phyloP scores from a whole-genome alignment of 2,329 filamentous ascomycete species.

The Neopestalotiopsis sp. region DNA sequence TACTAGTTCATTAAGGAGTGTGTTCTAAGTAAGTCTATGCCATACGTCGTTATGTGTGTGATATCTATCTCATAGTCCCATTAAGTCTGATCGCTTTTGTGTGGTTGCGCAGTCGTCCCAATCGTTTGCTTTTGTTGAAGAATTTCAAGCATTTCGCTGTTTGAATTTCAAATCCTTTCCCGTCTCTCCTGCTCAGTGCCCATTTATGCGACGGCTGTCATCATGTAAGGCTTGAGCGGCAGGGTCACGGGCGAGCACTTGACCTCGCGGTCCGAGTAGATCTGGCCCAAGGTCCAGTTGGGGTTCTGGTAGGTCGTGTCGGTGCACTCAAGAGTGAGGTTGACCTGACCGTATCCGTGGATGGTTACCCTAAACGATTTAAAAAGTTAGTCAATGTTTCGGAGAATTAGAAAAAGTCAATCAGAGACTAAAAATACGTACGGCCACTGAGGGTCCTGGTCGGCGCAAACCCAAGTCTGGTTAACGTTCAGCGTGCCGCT shows the following conservation, averaged over 20 bases:
- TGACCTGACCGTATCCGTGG: conserved; percentile 35
- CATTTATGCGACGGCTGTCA: conserved; percentile 40
- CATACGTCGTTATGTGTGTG: background rate
- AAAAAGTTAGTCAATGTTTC: conserved; percentile 18
- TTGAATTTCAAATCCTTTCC: conserved; percentile 1
- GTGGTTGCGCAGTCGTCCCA: background rate
- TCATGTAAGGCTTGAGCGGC: conserved; percentile 37
- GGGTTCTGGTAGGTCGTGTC: conserved; percentile 41
- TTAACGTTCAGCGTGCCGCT: conserved; percentile 44
- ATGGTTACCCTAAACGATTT: conserved; percentile 35
- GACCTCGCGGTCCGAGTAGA: conserved; percentile 42
- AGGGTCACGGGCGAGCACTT: conserved; percentile 37
- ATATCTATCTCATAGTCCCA: background rate
- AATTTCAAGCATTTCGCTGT: background rate
- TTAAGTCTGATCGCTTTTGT: conserved; percentile 7
- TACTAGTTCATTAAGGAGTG: conserved; percentile 1
- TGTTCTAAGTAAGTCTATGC: conserved; percentile 3
- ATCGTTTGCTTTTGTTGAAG: conserved; percentile 1
- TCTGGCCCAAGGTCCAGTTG: conserved; percentile 44
- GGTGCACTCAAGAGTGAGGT: conserved; percentile 41
- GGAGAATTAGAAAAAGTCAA: background rate
- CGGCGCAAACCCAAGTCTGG: conserved; percentile 54
- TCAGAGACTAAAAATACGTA: conserved; percentile 28
- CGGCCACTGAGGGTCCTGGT: conserved; percentile 43
- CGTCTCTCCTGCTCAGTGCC: background rate